Evolutionary conservation across 1,284 basidiomycete species (phyloP), one percentile per base, ranked within the genome.

Genomic region (Sanguinoderma infundibulare): DNA sequence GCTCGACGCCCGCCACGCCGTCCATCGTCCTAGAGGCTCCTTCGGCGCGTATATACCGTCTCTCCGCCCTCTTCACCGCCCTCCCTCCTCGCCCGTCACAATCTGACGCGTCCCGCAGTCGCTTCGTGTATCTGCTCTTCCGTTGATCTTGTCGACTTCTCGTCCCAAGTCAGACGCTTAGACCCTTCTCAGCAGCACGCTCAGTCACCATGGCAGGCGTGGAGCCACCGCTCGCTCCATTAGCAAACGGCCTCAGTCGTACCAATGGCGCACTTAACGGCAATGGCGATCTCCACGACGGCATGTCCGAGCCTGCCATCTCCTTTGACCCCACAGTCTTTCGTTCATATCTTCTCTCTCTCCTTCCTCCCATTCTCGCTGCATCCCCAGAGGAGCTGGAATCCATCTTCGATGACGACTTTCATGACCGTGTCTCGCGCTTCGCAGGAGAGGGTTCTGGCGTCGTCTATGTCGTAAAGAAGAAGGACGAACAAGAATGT

Each of bases 391-490:
- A 80, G 42, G 91, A 94, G 61, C 78, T 95, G 3, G 81, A 89
- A 35, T 75, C 83, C 0, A 73, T 94, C 36, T 90, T 94, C 69
- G 88, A 91, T 67, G 81, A 84, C 47, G 89, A 88, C 60, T 95
- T 92, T 67, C 83, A 89, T 55, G 91, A 91, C 68, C 86, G 85
- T 67, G 86, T 92, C 24, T 75, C 82, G 53, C 83, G 87, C 57
- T 95, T 94, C 75, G 89, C 90, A 22, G 78, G 80, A 8, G 93
- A 95, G 67, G 86, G 84, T 35, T 87, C 86, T 5, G 86, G 81
- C 17, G 88, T 87, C 49, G 78, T 94, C 55, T 95, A 95, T 75
- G 85, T 95, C 47, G 87, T 91, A 36, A 94, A 94, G 77, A 79
- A 82, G 66, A 88, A 81, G 73, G 87, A 90, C 53, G 90, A 91